Conservation (phyloP, 2,329 filamentous ascomycete species). For the Colletotrichum navitas region DNA sequence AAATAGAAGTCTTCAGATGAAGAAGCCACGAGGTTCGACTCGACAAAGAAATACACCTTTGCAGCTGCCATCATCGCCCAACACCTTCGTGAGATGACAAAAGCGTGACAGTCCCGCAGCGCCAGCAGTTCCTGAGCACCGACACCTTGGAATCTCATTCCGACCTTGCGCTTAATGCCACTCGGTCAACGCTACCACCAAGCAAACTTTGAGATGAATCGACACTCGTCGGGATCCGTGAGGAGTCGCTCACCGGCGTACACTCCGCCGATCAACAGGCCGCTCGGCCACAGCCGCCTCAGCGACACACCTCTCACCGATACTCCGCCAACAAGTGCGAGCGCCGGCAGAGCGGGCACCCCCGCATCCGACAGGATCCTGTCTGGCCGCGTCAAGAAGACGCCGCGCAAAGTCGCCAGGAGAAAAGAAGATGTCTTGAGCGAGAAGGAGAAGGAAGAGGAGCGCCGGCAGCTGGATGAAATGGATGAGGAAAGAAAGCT, state of each 20-base stretch:
- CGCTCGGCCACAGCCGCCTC: conserved; percentile 12
- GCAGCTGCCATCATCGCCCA: conserved; percentile 16
- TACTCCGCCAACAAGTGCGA: conserved; percentile 37
- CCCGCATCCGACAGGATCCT: conserved; percentile 32
- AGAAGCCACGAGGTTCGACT: conserved; percentile 27
- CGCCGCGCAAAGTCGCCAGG: conserved; percentile 18
- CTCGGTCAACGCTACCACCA: not conserved
- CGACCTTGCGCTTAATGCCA: not conserved
- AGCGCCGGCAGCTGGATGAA: conserved; percentile 33
- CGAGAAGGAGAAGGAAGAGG: conserved; percentile 36
- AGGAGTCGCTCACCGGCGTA: conserved; percentile 20
- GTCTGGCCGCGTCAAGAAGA: conserved; percentile 35
- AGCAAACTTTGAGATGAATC: conserved; percentile 19
- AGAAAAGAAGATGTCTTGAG: conserved; percentile 35
- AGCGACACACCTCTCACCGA: conserved; percentile 35
- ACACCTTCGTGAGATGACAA: conserved; percentile 37
- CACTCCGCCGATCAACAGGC: conserved; percentile 24
- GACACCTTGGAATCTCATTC: not conserved
- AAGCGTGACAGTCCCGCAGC: conserved; percentile 11
- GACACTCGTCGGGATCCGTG: conserved; percentile 20
- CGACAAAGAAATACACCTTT: conserved; percentile 34
- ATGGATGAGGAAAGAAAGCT: conserved; percentile 59
- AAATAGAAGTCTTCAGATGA: conserved; percentile 35
- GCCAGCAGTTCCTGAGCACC: not conserved
- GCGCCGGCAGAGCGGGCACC: conserved; percentile 33